Evolutionary conservation across 352 stramenopile genomes (phyloP).

Genomic region (Pythium diclinum): DNA sequence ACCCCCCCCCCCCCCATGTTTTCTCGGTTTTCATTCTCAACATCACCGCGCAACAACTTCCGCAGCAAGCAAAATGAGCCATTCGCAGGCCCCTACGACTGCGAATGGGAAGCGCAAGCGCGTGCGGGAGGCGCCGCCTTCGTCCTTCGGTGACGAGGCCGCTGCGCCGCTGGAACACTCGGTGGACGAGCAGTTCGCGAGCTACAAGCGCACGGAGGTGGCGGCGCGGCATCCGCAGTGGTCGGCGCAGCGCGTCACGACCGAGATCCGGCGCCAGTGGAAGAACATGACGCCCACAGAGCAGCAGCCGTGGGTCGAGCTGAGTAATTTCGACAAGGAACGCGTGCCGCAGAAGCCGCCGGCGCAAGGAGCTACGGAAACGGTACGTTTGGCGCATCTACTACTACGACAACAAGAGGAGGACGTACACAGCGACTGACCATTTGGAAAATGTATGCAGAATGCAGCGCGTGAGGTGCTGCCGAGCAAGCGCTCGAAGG

Average conservation of each 20-base stretch:
- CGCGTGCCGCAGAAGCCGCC: constrained; percentile 37
- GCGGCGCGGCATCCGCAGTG: constrained; percentile 33
- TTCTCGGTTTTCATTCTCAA: neutral
- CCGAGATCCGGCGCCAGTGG: constrained; percentile 52
- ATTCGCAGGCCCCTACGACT: neutral
- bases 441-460: neutral
- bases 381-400: neutral
- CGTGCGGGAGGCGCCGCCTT: neutral
- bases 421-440: neutral
- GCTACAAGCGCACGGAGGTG: constrained; percentile 33
- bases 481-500: constrained; percentile 38
- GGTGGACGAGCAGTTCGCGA: constrained; percentile 54
- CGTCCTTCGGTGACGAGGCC: constrained; percentile 2
- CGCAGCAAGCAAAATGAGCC: neutral
- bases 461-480: neutral
- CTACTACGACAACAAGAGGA: too few relatives aligned
- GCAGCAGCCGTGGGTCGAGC: constrained; percentile 46
- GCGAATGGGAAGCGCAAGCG: constrained; percentile 2
- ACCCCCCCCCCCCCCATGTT: neutral
- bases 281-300: constrained; percentile 39
- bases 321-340: constrained; percentile 62
- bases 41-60: neutral
- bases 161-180: constrained; percentile 31
- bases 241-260: constrained; percentile 46
- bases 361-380: neutral